These are phyloP conservation scores for Starmera quercuum DNA, from an alignment of 805 yeast species.

Conservation along the genomic window DNA sequence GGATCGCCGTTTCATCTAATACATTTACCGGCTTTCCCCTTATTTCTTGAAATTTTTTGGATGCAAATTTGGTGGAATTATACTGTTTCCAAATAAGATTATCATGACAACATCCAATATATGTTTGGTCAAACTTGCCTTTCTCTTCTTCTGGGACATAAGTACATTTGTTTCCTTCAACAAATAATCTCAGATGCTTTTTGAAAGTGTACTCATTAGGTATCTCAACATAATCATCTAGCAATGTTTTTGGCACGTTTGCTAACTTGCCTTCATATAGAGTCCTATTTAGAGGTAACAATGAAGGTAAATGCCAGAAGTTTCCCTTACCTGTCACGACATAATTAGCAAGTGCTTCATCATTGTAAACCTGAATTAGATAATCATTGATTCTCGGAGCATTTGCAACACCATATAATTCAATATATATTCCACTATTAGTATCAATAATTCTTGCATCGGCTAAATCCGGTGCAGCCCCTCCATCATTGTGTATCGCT, in stretches of 20 bases:
- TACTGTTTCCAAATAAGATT: constrained; percentile 30
- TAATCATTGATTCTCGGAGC: constrained; percentile 18
- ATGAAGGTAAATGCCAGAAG: constrained; percentile 37
- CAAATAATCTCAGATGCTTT: constrained; percentile 31
- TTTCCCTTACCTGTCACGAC: constrained; percentile 34
- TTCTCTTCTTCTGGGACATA: constrained; percentile 35
- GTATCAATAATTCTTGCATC: constrained; percentile 56
- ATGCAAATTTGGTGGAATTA: constrained; percentile 23
- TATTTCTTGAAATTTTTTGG: constrained; percentile 10
- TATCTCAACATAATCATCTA: constrained; percentile 28
- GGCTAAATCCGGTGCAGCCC: constrained; percentile 33
- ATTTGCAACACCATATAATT: constrained; percentile 38
- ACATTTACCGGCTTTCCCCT: constrained; percentile 13
- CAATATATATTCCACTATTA: constrained; percentile 51
- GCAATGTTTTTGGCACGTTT: constrained; percentile 34
- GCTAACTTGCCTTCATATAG: constrained; percentile 50
- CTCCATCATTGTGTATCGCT: constrained; percentile 37
- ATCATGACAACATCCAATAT: constrained; percentile 36
- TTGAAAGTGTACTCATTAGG: constrained; percentile 23
- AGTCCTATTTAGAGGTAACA: constrained; percentile 46
- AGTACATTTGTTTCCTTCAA: constrained; percentile 27
- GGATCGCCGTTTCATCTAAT: constrained; percentile 14
- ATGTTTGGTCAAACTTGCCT: constrained; percentile 23
- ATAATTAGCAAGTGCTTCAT: constrained; percentile 14
- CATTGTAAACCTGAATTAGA: constrained; percentile 4